Base-by-base conservation (phyloP, 305 asterid species). In the Fraxinus sp. region DNA sequence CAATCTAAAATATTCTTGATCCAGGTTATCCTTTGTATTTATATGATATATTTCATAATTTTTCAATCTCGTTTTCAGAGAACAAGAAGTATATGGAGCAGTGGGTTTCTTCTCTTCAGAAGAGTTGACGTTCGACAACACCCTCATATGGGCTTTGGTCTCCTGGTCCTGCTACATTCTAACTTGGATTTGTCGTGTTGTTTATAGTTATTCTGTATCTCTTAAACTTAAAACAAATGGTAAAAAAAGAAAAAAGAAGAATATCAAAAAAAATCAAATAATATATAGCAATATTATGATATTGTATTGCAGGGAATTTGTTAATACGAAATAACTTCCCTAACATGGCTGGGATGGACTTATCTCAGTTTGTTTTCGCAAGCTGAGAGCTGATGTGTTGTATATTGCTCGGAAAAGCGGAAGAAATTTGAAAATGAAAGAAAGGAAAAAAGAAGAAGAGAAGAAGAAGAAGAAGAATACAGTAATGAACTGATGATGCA, bases 101-200 rank as follows among this genome's bases (percentile, higher is more conserved):
- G 68, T 89, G 91, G 91, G 89, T 86, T 18, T 88, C 91, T 33
- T 88, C 86, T 26, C 85, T 86, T 72, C 86, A 79, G 76, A 85
- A 78, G 33, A 37, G n/a, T 73, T 83, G 86, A 80, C 30, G 49
- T 44, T 77, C n/a, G 22, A 64, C 18, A 30, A 20, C 5, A 3
- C 72, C 14, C 30, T 41, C 62, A 6, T 59, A 18, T 41, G 30
- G 20, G 32, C 46, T 70, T 20, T 26, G 11, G 32, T 16, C 52
- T 82, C 80, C 84, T 79, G 39, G 81, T 77, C 32, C 2, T 79
- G 32, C 66, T 81, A 77, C 79, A 28, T 32, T 66, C 33, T 49
- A 55, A 64, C 81, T 30, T 35, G 3, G 68, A 73, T 71, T 76
- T 14, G 5, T 24, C 49, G 10, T 41, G 35, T 77, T n/a, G 32